These are phyloP conservation scores for Malus sieversii DNA, from an alignment of 306 rosid species.

Conservation along the genomic window DNA sequence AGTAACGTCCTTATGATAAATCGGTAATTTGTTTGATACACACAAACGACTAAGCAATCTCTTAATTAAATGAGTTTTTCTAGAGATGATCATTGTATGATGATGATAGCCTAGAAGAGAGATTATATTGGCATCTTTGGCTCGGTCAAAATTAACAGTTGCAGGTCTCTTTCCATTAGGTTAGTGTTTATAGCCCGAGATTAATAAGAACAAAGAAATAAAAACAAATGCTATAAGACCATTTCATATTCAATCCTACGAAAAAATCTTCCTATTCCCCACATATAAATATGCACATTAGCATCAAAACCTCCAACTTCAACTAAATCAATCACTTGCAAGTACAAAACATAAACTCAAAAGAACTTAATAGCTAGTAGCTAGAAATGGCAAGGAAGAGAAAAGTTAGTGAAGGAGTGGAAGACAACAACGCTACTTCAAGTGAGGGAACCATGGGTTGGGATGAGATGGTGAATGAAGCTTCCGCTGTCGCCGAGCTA, in stretches of 20 bases:
- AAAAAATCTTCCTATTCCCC: conserved; percentile 6
- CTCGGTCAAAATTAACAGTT: conserved; percentile 33
- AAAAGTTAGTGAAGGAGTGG: conserved; percentile 40
- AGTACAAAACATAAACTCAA: neutral
- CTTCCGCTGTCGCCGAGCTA: conserved; percentile 42
- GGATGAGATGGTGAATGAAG: conserved; percentile 83
- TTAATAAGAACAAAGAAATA: conserved; percentile 27
- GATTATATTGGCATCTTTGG: conserved; percentile 23
- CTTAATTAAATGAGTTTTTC: too few relatives aligned
- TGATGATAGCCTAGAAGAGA: conserved; percentile 2
- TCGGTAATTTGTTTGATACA: too few relatives aligned
- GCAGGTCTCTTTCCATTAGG: conserved; percentile 32
- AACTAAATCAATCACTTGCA: neutral
- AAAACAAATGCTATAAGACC: conserved; percentile 36
- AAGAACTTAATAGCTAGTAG: neutral
- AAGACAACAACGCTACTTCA: conserved; percentile 37
- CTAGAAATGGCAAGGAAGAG: conserved; percentile 77
- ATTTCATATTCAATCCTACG: conserved; percentile 22
- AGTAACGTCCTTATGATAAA: too few relatives aligned
- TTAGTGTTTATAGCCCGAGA: conserved; percentile 24
- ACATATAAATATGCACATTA: neutral
- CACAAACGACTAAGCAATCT: too few relatives aligned
- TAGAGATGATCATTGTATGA: too few relatives aligned
- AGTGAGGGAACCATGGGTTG: conserved; percentile 46
- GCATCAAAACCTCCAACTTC: conserved; percentile 16